Conservation (phyloP, 257 asterid genomes). For the Gardenia jasminoides region DNA sequence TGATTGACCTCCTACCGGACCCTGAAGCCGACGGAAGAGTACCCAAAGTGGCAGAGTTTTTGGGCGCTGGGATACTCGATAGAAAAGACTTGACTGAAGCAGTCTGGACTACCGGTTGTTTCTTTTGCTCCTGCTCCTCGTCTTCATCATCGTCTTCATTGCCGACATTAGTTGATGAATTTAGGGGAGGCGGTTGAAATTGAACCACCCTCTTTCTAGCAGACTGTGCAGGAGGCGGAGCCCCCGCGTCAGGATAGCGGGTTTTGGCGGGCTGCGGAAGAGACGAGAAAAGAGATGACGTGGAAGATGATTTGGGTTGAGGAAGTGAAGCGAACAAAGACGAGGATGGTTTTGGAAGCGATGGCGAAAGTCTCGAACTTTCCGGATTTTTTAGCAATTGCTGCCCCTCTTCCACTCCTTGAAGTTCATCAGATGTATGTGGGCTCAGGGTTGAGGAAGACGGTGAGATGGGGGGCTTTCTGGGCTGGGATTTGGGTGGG, state of each 20-base stretch:
- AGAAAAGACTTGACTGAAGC: constrained; percentile 48
- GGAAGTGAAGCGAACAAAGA: constrained; percentile 47
- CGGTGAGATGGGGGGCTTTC: constrained; percentile 2
- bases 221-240: constrained; percentile 8
- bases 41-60: constrained; percentile 62
- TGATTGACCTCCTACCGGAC: constrained; percentile 57
- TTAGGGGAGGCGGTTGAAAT: constrained; percentile 76
- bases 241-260: neutral
- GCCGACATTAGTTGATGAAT: constrained; percentile 18
- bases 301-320: constrained; percentile 48
- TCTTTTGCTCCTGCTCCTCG: constrained; percentile 54
- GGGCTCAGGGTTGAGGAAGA: neutral
- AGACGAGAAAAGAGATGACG: constrained; percentile 39
- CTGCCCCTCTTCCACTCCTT: neutral
- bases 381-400: neutral
- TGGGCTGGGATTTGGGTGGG: constrained; percentile 8
- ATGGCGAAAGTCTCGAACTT: neutral
- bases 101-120: constrained; percentile 39
- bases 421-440: neutral
- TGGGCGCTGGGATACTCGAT: constrained; percentile 74
- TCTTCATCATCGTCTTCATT: constrained; percentile 33
- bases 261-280: constrained; percentile 35
- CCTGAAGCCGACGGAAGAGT: constrained; percentile 58
- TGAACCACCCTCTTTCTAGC: constrained; percentile 61
- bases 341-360: constrained; percentile 42